phyloP scores from a whole-genome alignment of 108 stramenopile species.

The Cylindrotheca closterium region DNA sequence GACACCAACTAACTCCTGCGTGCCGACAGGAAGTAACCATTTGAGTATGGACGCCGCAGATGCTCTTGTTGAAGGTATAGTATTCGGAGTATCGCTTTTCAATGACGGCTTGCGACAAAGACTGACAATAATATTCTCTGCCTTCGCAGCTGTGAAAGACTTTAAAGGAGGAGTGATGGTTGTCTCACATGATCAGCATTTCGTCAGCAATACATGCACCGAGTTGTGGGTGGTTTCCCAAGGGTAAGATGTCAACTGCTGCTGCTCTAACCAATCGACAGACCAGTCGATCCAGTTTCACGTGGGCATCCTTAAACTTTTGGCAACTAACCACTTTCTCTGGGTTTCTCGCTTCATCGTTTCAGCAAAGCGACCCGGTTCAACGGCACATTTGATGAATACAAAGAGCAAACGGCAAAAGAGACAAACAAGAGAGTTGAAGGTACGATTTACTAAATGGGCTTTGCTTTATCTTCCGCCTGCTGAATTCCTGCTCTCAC shows the following conservation, averaged over 20 bases:
- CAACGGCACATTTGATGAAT: conserved; percentile 80
- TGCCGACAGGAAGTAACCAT: no score
- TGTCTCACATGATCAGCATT: conserved; percentile 94
- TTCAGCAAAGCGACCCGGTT: conserved; percentile 50
- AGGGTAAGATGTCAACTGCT: no score
- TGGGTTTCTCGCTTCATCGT: neutral
- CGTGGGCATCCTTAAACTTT: no score
- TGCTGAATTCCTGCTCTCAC: no score
- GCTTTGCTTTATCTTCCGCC: no score
- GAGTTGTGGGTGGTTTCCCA: conserved; percentile 88
- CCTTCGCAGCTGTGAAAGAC: conserved; percentile 8
- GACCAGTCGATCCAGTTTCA: no score
- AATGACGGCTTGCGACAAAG: conserved; percentile 3
- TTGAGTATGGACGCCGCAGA: conserved; percentile 96
- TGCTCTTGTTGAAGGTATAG: conserved; percentile 92
- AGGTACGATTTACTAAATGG: no score
- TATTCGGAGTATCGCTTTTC: conserved; percentile 85
- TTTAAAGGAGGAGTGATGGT: conserved; percentile 89
- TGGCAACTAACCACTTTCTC: neutral
- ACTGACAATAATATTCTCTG: neutral
- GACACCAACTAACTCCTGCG: no score
- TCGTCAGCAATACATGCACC: conserved; percentile 73
- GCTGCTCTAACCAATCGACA: no score
- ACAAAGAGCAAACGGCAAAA: conserved; percentile 75
- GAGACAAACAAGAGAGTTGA: conserved; percentile 78